Evolutionary conservation across 1,284 basidiomycete genomes (phyloP), one percentile per base, ranked within the genome.

Genomic region (Cystobasidiaceae sp.): DNA sequence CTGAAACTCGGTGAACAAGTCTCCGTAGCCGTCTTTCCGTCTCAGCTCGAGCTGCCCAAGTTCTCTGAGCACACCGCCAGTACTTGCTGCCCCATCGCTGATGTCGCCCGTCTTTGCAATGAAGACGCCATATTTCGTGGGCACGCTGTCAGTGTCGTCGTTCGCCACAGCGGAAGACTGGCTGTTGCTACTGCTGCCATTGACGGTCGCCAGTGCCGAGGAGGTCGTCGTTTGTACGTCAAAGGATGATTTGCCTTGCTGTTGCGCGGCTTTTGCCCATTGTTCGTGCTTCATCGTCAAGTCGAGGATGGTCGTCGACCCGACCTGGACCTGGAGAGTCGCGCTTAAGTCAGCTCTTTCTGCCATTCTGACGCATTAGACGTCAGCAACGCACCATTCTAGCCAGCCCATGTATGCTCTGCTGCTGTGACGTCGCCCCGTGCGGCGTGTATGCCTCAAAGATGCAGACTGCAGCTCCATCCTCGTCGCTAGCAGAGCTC

Each of bases 331-430:
- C 63, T 66, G 55, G n/a, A 25, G 43, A 15, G 27, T n/a, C n/a
- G n/a, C n/a, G 37, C 37, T n/a, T 39, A 9, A 9, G 37, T 39
- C 37, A 39, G 37, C 37, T 39, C n/a, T n/a, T 27, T 48, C n/a
- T 19, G 11, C 19, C 45, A 21, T 48, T 27, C 45, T 27, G 25
- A n/a, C 37, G 37, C 11, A n/a, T n/a, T n/a, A 25, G 19, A 21
- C 30, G 25, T 33, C 13, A 52, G 7, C 4, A 23, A 25, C 61
- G 23, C 32, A 64, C 61, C 56, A 78, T 74, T 37, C 78, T 74
- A 43, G 76, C 77, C 43, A 79, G 77, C n/a, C 77, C 78, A 68
- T 77, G 77, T 17, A 79, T 76, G 62, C 78, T 75, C 67, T 78
- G 78, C 21, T 74, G 71, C 64, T 74, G 72, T 55, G 75, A 75